These are phyloP conservation scores for Candida pseudofarinosa DNA, from an alignment of 805 yeast species.

Conservation along the genomic window DNA sequence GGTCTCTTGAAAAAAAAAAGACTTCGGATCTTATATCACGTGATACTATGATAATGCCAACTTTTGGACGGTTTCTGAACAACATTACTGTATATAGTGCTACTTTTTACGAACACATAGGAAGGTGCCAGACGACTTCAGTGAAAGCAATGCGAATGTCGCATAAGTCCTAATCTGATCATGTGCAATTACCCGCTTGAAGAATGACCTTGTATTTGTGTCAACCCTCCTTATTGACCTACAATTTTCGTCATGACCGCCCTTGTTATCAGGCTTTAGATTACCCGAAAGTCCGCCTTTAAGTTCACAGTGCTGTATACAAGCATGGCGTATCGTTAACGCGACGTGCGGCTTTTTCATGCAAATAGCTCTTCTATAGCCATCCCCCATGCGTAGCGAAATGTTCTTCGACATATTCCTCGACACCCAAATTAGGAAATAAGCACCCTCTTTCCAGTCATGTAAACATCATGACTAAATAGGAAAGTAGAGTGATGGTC, in stretches of 20 bases:
- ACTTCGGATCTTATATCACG: not conserved
- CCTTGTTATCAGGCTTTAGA: not conserved
- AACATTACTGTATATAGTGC: not conserved
- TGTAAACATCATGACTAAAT: not conserved
- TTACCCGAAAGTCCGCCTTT: not conserved
- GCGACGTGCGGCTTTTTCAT: not conserved
- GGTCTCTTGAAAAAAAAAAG: not conserved
- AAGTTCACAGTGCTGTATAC: not conserved
- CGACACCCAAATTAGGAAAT: not conserved
- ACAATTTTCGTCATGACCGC: too few species aligned
- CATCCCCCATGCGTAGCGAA: not conserved
- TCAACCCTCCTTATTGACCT: too few species aligned
- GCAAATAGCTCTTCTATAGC: not conserved
- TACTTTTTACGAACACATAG: not conserved
- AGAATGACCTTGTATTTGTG: too few species aligned
- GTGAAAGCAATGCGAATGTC: too few species aligned
- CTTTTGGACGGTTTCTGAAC: too few species aligned
- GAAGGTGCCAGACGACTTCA: too few species aligned
- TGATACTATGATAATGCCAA: too few species aligned
- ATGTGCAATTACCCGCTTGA: too few species aligned
- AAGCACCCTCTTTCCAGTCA: not conserved
- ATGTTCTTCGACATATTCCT: constrained; percentile 1
- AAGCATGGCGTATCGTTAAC: not conserved
- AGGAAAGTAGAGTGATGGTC: not conserved
- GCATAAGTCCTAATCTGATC: too few species aligned